Base-by-base conservation (phyloP, 345 rosid genomes). In the Pugionium dolabratum region DNA sequence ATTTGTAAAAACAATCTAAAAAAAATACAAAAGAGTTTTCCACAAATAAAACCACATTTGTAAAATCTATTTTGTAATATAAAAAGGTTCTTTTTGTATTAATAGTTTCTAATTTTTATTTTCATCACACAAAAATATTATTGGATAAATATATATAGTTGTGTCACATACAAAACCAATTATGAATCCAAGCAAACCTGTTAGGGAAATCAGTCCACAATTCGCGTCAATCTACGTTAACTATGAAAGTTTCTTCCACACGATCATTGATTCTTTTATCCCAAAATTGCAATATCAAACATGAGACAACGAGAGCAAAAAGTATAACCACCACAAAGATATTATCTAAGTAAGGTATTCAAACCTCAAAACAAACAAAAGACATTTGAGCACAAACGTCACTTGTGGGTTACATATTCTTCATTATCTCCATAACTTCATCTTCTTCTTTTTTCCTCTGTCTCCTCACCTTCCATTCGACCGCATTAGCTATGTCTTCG, bases 401-500 rank as follows among this genome's bases (percentile, higher is more conserved):
- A 62, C 69, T 35, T 51, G 71, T 65, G 71, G 60, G 47, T 37
- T 9, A 36, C 50, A 49, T 45, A 43, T 45, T 72, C 60, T 35
- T 72, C 70, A 40, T 50, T 59, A 41, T 72, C 54, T 47, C 40
- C 30, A 55, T 44, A 54, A 46, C 54, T 61, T 35, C 62, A 50
- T 50, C 7, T n/a, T 43, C 34, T 8, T 5, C 2, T 34, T 3
- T 48, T 6, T 43, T 26, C 18, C 9, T 18, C 8, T n/a, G 4
- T 9, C 5, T 50, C 10, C 4, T 27, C 46, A 39, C 28, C 52
- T 55, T 52, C 42, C 47, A 31, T 47, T 48, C 3, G 11, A 64
- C 59, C 6, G 78, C 68, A 79, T 83, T 80, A 80, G 62, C 18
- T 7, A 59, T 71, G 75, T 41, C 75, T 52, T 73, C 2, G 62